These are phyloP conservation scores for Pseudohyphozyma bogoriensis DNA, from an alignment of 768 basidiomycete species.

Conservation along the genomic window DNA sequence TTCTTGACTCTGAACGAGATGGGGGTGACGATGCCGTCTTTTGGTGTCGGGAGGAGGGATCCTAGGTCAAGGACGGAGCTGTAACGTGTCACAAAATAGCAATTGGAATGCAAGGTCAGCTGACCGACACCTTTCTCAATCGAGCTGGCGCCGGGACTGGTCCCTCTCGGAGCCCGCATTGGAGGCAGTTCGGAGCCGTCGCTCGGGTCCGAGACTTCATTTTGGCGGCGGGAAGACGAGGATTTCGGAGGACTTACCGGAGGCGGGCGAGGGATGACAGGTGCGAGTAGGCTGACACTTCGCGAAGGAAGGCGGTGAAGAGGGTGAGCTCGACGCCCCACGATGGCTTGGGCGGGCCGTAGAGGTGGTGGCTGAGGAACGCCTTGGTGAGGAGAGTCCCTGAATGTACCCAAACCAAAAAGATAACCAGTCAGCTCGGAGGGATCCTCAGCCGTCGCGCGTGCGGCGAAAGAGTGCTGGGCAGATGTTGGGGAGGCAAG, in stretches of 20 bases:
- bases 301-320: slow-evolving; percentile 59
- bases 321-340: slow-evolving; percentile 96
- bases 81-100: slow-evolving; percentile 36
- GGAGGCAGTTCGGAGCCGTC: too few species aligned
- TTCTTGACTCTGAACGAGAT: slow-evolving; percentile 75
- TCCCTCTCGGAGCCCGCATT: too few species aligned
- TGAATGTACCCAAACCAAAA: slow-evolving; percentile 18
- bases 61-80: slow-evolving; percentile 64
- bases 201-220: too few species aligned
- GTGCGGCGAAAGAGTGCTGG: too few species aligned
- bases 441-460: too few species aligned
- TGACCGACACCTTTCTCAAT: too few species aligned
- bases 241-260: slow-evolving; percentile 32
- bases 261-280: slow-evolving; percentile 63
- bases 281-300: slow-evolving; percentile 66
- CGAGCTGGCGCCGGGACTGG: too few species aligned
- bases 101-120: too few species aligned
- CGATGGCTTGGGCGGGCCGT: slow-evolving; percentile 75
- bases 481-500: too few species aligned
- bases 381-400: slow-evolving; percentile 51
- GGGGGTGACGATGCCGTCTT: slow-evolving; percentile 83
- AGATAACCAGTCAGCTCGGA: too few species aligned
- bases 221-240: too few species aligned
- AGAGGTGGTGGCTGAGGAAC: slow-evolving; percentile 65
- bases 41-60: slow-evolving; percentile 70